phyloP scores from a whole-genome alignment of 176 grass and related monocot species.

The Carex cristatella region DNA sequence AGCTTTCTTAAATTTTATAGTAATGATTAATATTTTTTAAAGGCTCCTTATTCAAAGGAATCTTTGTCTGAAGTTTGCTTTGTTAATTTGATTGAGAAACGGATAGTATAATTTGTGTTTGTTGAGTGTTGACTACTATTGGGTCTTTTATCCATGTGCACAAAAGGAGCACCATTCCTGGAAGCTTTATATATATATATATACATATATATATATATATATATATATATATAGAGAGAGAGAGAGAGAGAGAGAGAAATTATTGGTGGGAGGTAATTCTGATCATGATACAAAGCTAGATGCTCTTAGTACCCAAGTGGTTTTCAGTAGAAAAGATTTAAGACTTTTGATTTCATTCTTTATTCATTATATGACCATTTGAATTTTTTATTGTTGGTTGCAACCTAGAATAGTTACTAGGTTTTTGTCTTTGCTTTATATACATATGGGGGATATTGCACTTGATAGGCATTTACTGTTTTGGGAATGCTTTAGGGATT shows the following conservation, averaged over 20 bases:
- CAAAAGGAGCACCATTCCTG: neutral
- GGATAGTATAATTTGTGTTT: neutral
- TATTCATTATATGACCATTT: neutral
- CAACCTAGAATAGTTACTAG: too few species aligned
- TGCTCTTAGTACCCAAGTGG: neutral
- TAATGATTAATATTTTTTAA: neutral
- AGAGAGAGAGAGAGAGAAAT: too few species aligned
- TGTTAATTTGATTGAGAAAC: neutral
- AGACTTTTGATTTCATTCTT: neutral
- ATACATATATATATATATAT: too few species aligned
- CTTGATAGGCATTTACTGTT: too few species aligned
- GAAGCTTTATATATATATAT: neutral
- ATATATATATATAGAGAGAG: too few species aligned
- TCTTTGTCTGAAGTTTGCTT: neutral
- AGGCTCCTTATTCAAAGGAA: slow-evolving; percentile 1
- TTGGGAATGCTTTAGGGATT: too few species aligned
- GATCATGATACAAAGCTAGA: too few species aligned
- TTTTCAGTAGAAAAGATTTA: neutral
- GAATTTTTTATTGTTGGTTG: too few species aligned
- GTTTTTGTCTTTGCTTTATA: too few species aligned
- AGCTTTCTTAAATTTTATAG: neutral
- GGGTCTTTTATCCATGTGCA: neutral
- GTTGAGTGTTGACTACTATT: neutral
- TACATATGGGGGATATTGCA: too few species aligned
- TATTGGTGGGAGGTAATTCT: neutral